Conservation (phyloP, 2,329 filamentous ascomycete genomes). For the Aspergillus sp. region DNA sequence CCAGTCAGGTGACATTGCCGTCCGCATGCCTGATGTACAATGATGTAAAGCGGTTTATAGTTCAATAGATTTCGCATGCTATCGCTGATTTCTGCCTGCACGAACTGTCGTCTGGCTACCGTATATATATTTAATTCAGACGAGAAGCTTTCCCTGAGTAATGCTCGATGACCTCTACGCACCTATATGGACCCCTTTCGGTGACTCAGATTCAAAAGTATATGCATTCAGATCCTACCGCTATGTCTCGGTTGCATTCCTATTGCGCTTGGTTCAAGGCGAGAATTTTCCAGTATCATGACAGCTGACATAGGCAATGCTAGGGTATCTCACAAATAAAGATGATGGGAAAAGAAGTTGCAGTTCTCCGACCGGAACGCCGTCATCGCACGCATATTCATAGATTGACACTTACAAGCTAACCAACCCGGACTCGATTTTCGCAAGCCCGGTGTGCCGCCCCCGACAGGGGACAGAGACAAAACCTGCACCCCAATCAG, state of each 20-base stretch:
- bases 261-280: not conserved
- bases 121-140: not conserved
- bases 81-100: not conserved
- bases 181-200: too few species aligned
- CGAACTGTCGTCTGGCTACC: not conserved
- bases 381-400: slow-evolving; percentile 1
- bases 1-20: slow-evolving; percentile 94
- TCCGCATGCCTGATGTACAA: slow-evolving; percentile 86
- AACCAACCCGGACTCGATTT: too few species aligned
- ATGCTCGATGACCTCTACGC: too few species aligned
- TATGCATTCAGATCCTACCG: not conserved
- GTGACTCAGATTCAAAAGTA: not conserved
- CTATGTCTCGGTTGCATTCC: not conserved
- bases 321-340: slow-evolving; percentile 6
- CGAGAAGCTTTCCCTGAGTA: too few species aligned
- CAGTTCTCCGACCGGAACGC: slow-evolving; percentile 3
- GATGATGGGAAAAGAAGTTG: slow-evolving; percentile 1
- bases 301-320: not conserved
- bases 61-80: slow-evolving; percentile 8
- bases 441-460: too few species aligned
- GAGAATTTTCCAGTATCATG: not conserved
- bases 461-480: not conserved
- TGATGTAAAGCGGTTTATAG: slow-evolving; percentile 43
- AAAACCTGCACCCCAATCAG: not conserved
- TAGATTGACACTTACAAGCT: too few species aligned